phyloP scores from a whole-genome alignment of 2,329 filamentous ascomycete genomes.

The Fusarium circinatum region DNA sequence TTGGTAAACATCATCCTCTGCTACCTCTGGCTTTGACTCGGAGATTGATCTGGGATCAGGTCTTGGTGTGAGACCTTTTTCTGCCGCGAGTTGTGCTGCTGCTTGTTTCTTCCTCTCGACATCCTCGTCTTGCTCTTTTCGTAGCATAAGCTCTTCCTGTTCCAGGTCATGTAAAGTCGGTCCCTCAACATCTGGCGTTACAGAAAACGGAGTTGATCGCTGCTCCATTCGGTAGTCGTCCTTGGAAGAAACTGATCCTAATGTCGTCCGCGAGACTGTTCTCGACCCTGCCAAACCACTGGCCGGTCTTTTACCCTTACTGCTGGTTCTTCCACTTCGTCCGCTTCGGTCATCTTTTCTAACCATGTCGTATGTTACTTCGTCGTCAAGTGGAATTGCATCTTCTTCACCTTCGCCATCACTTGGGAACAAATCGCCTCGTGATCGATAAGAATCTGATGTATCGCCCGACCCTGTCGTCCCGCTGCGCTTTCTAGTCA shows the following conservation, averaged over 20 bases:
- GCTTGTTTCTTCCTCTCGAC: slow-evolving; percentile 63
- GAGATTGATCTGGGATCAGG: slow-evolving; percentile 7
- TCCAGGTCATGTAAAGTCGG: slow-evolving; percentile 63
- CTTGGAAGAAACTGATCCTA: slow-evolving; percentile 55
- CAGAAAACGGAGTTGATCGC: slow-evolving; percentile 44
- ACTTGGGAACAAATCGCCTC: slow-evolving; percentile 91
- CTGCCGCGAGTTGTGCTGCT: slow-evolving; percentile 61
- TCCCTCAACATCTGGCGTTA: slow-evolving; percentile 51
- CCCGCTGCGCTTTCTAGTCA: slow-evolving; percentile 71
- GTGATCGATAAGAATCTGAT: slow-evolving; percentile 84
- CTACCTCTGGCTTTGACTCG: slow-evolving; percentile 44
- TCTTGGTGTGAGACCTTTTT: slow-evolving; percentile 56
- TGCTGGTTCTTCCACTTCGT: slow-evolving; percentile 66
- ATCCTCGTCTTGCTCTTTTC: slow-evolving; percentile 63
- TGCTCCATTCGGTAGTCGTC: slow-evolving; percentile 46
- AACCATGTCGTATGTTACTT: slow-evolving; percentile 86
- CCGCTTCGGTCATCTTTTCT: slow-evolving; percentile 77
- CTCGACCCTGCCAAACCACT: slow-evolving; percentile 54
- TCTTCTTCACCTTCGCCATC: slow-evolving; percentile 89
- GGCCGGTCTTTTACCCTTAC: slow-evolving; percentile 66
- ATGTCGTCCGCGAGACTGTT: slow-evolving; percentile 68
- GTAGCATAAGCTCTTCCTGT: slow-evolving; percentile 62
- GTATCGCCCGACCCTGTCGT: slow-evolving; percentile 85
- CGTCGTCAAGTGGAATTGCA: slow-evolving; percentile 90
- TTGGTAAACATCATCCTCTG: slow-evolving; percentile 48